Conservation (phyloP, 176 grass and related monocot species). For the Canna indica region DNA sequence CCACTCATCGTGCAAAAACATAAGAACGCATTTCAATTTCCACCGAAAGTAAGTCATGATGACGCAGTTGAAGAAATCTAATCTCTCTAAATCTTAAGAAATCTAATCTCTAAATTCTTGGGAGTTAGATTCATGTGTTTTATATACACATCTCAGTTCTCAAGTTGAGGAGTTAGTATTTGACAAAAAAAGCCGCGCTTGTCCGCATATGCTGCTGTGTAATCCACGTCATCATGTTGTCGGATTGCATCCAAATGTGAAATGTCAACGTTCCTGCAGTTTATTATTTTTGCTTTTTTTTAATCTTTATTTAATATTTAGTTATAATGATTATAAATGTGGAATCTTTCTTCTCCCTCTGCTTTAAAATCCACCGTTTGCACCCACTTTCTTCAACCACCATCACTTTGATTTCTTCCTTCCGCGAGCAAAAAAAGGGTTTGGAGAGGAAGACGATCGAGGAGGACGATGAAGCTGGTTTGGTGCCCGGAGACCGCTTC, state of each 20-base stretch:
- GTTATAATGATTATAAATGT: too few species aligned
- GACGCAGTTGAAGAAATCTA: too few species aligned
- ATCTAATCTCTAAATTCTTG: too few species aligned
- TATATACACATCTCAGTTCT: too few species aligned
- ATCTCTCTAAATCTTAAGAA: too few species aligned
- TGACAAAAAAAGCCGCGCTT: neutral
- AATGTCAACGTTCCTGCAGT: neutral
- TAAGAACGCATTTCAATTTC: too few species aligned
- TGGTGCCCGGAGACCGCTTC: constrained; percentile 61
- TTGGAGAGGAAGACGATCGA: neutral
- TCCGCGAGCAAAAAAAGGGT: neutral
- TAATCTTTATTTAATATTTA: too few species aligned
- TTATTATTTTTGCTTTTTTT: too few species aligned
- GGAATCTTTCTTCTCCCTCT: neutral
- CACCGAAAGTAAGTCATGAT: too few species aligned
- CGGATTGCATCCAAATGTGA: neutral
- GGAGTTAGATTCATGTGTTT: too few species aligned
- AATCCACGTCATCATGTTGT: neutral
- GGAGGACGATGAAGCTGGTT: constrained; percentile 43
- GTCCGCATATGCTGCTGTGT: neutral
- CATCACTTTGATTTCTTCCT: neutral
- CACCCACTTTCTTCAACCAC: neutral
- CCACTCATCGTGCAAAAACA: too few species aligned
- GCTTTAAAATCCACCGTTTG: neutral
- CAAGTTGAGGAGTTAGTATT: neutral